Percentiles rank a stretch among this genome's conserved stretches.
phyloP scores from a whole-genome alignment of 306 rosid species.

The Vicia villosa region DNA sequence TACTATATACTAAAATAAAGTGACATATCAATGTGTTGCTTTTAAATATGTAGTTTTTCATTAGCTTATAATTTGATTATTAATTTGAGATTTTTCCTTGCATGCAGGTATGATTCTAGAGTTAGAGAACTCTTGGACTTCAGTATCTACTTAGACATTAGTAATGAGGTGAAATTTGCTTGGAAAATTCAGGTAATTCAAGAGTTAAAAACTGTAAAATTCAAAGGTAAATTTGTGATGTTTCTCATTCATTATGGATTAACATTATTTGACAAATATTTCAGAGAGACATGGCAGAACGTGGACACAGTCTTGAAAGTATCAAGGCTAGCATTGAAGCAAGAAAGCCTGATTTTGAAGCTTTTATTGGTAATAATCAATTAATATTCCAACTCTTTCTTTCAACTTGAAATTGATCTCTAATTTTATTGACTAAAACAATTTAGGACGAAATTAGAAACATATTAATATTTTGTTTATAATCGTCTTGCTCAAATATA shows the following conservation, averaged over 20 bases:
- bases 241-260: constrained; percentile 20
- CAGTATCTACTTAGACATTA: constrained; percentile 96
- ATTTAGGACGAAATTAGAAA: neutral
- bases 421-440: neutral
- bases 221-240: neutral
- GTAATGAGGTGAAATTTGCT: constrained; percentile 97
- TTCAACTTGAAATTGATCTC: neutral
- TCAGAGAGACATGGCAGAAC: constrained; percentile 99
- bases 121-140: constrained; percentile 96
- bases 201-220: neutral
- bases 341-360: constrained; percentile 95
- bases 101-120: constrained; percentile 76
- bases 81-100: constrained; percentile 6
- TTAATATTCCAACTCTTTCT: constrained; percentile 9
- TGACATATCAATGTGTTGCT: too few species aligned
- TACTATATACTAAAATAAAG: neutral
- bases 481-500: neutral
- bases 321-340: constrained; percentile 99
- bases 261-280: constrained; percentile 27
- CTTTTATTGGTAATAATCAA: constrained; percentile 76
- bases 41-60: too few species aligned
- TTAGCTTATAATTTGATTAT: constrained; percentile 17
- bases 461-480: neutral
- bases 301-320: constrained; percentile 99
- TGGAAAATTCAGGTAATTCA: constrained; percentile 96